Base-by-base conservation (phyloP, 1,284 basidiomycete genomes). In the Ceraceosorus bombacis region DNA sequence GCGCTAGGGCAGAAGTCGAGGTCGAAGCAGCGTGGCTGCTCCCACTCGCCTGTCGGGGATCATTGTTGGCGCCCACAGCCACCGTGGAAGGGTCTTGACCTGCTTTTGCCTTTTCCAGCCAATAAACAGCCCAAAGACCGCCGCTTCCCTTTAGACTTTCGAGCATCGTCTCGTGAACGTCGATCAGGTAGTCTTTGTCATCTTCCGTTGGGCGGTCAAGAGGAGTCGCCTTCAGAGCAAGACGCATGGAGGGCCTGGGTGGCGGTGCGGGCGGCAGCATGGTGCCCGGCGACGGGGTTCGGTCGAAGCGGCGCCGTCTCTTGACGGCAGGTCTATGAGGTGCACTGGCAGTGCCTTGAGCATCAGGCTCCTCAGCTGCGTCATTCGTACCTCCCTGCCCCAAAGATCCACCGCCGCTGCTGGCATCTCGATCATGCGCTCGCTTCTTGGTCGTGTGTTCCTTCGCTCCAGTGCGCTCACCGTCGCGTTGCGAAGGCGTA, bases 161-260 rank as follows among this genome's bases (percentile, higher is more conserved):
- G 4, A 70, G 63, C n/a, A 74, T 64, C 2, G 71, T 55, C 51
- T 68, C 61, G 3, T 73, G 74, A 1, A 77, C 66, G 39, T 70
- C 64, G 62, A 71, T 63, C 36, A 74, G 63, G 59, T 77, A 77
- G 52, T 66, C 68, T 5, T 57, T 61, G 43, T 72, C 56, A 13
- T 49, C 51, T 37, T 10, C 50, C 8, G 50, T 54, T 0, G 41
- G 41, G 1, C 43, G 43, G 43, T 15, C 43, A 15, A 46, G 10
- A 15, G 43, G 43, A 10, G 15, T 10, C 43, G 43, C 10, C 43
- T 41, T 52, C 10, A 67, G 48, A 7, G 52, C 15, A 2, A 69
- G 53, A 38, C 65, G 62, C 37, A 67, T 51, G 17, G 64, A 68
- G 6, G 66, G 68, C 5, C 64, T 55, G 13, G 66, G 54, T 12